Base-by-base conservation (phyloP, 768 basidiomycete genomes). In the Candolleomyces efflorescens region DNA sequence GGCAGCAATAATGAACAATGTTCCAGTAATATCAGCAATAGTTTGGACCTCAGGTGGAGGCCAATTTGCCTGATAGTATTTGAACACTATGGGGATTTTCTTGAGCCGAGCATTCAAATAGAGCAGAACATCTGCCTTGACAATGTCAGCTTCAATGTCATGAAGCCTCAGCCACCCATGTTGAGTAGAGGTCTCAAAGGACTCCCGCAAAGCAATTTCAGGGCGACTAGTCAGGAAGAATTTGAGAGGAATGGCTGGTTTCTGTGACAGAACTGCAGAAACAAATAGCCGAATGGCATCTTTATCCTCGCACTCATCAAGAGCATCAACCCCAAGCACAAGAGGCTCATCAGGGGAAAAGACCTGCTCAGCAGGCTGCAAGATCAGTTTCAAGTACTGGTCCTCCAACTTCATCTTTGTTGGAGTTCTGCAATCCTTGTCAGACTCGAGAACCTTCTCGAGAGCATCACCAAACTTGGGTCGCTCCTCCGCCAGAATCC, bases 221-320 rank as follows among this genome's bases (percentile, higher is more conserved):
- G 61, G 55, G 24, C 65, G 61, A 43, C 65, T 66, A 23, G 65
- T 66, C 1, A 65, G 53, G 41, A 66, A 60, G 51, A 68, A 63
- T 54, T 64, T 63, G 41, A 68, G 52, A 6, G 60, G 62, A 22
- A 39, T 17, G 32, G 62, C 27, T 32, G 56, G 15, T 10, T 39
- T 15, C 37, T 58, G 18, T 4, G 59, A 38, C 44, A 65, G 43
- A n/a, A 56, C 26, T n/a, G 50, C 47, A 13, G 59, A 39, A 23
- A 68, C 45, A 5, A 67, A 55, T 57, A 64, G 56, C n/a, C 5
- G n/a, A 2, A 55, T 9, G 4, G 64, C 67, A 55, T 53, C 59
- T 2, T 58, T 9, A 13, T 46, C 44, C 5, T 59, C 36, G 41
- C 62, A 61, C 47, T 66, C 65, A 51, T 68, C 65, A 3, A 68